Conservation (phyloP, 805 yeast genomes). For the Wickerhamiella australiensis region DNA sequence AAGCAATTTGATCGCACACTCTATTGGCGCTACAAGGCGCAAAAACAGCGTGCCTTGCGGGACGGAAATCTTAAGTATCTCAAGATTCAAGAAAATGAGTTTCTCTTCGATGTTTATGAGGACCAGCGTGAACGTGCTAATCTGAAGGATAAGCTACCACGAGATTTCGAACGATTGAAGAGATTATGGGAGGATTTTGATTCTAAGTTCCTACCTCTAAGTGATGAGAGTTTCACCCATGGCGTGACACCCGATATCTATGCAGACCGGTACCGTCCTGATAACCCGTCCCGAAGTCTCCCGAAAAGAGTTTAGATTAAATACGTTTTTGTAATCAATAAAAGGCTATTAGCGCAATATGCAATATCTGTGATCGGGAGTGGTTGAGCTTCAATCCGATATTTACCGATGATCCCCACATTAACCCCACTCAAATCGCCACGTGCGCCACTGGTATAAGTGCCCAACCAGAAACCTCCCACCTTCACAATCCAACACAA, state of each 20-base stretch:
- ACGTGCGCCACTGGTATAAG: background rate
- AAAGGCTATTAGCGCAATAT: background rate
- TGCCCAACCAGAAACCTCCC: background rate
- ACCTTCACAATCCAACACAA: constrained; percentile 5
- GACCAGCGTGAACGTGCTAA: constrained; percentile 45
- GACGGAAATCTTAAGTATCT: constrained; percentile 20
- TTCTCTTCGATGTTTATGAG: constrained; percentile 23
- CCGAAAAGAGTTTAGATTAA: background rate
- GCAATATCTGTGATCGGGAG: background rate
- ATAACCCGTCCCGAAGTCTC: background rate
- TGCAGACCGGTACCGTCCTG: constrained; percentile 10
- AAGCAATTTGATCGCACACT: constrained; percentile 16
- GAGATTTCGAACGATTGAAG: constrained; percentile 33
- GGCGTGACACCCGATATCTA: constrained; percentile 4
- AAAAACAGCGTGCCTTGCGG: constrained; percentile 19
- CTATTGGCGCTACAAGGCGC: constrained; percentile 21
- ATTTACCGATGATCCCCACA: background rate
- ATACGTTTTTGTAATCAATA: background rate
- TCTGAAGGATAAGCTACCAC: constrained; percentile 31
- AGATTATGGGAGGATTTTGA: constrained; percentile 37
- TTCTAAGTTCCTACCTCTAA: background rate
- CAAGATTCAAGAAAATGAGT: constrained; percentile 18
- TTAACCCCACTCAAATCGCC: background rate
- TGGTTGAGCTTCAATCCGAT: background rate
- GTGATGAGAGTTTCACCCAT: constrained; percentile 5